phyloP scores from a whole-genome alignment of 1,139 yeast species.

The Scheffersomyces segobiensis region DNA sequence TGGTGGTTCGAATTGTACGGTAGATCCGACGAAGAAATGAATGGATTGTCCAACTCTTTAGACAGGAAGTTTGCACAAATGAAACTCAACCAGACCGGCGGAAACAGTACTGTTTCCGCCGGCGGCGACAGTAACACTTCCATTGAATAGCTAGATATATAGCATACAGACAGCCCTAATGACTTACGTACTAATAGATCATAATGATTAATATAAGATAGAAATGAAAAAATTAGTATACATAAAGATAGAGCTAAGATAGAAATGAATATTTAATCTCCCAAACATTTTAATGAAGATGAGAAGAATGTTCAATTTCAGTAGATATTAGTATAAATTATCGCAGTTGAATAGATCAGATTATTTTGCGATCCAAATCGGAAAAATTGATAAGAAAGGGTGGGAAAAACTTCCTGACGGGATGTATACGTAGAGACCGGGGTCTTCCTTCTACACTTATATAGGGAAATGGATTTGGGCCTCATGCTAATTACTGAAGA shows the following conservation, averaged over 20 bases:
- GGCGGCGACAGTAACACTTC: not conserved
- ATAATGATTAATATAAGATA: not conserved
- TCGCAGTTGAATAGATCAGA: not conserved
- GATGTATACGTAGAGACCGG: too few species aligned
- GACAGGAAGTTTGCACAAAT: conserved; percentile 46
- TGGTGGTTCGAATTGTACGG: conserved; percentile 93
- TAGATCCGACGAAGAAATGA: conserved; percentile 78
- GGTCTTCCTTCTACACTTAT: too few species aligned
- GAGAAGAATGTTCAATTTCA: too few species aligned
- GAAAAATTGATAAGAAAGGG: not conserved
- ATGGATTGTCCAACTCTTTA: conserved; percentile 50
- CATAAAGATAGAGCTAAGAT: too few species aligned
- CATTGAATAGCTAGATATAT: not conserved
- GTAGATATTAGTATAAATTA: not conserved
- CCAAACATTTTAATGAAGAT: too few species aligned
- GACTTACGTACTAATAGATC: not conserved
- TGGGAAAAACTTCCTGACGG: not conserved
- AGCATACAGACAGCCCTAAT: not conserved
- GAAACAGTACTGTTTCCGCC: not conserved
- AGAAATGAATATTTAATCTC: too few species aligned
- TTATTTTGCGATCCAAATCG: not conserved
- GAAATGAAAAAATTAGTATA: not conserved
- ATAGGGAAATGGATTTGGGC: too few species aligned
- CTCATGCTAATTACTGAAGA: too few species aligned
- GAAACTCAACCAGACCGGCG: conserved; percentile 15